Evolutionary conservation across 2,329 filamentous ascomycete genomes (phyloP), one percentile per base, ranked within the genome.

Genomic region (Apiospora rasikravindrae): DNA sequence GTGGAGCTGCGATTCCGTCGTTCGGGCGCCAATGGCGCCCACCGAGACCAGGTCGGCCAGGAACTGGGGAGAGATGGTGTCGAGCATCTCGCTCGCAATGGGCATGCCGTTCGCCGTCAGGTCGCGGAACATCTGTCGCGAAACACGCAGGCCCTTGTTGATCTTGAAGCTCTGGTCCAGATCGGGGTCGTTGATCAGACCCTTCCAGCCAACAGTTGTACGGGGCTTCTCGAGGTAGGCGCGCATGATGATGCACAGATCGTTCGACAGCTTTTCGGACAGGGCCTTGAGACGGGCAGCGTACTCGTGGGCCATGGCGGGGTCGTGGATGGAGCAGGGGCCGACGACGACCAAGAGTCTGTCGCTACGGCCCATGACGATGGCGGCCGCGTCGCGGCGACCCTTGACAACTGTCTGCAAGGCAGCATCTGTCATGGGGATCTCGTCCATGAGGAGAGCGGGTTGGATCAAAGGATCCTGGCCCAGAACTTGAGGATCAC

Each of bases 171-270:
- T 96, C 82, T 96, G 92, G 83, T 99, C 94, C 82, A 99, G 98
- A 80, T 98, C 95, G 2, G 96, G 96, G 83, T 99, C 96, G 85
- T 99, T 99, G 88, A 99, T 98, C 83, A 99, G 88, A 70, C 96
- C 96, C 86, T 99, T 99, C 96, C 96, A 99, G 81, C 96, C 96
- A 69, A 99, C 95, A 0, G 96, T 99, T 69, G 96, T 99, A 74
- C 96, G 92, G 57, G 96, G 96, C 89, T 99, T 99, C 88, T 99
- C 96, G 69, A 99, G 92, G 89, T 99, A 99, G 81, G 95, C 95
- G 78, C 96, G 94, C 96, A 99, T 99, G 80, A 99, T 92, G 82
- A 99, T 93, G 82, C 92, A 92, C 67, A 99, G 88, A 81, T 98
- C 95, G 77, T 91, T 87, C 74, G 91, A 90, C 74, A 98, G 91